phyloP scores from a whole-genome alignment of 2,329 filamentous ascomycete genomes.

The Monilinia fructigena region DNA sequence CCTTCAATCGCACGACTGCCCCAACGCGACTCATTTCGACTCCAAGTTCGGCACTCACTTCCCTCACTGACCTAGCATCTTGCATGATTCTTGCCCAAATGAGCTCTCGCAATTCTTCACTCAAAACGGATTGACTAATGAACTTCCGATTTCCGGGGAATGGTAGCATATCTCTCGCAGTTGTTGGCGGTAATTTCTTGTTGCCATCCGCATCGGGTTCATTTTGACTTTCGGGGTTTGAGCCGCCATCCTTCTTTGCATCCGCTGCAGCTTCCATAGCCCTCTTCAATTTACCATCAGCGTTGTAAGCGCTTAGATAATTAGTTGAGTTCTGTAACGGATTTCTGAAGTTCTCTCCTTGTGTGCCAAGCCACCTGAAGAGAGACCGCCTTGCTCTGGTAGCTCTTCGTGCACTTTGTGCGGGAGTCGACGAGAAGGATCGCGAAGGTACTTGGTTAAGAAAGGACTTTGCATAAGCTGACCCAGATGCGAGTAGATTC shows the following conservation, averaged over 20 bases:
- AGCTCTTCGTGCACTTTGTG: constrained; percentile 29
- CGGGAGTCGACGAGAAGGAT: constrained; percentile 39
- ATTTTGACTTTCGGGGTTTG: constrained; percentile 14
- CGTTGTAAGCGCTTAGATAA: constrained; percentile 38
- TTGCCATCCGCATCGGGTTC: constrained; percentile 20
- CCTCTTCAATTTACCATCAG: constrained; percentile 36
- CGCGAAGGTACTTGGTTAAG: constrained; percentile 31
- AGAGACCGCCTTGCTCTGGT: constrained; percentile 37
- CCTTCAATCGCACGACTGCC: constrained; percentile 67
- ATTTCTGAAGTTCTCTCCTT: constrained; percentile 35
- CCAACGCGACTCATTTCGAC: constrained; percentile 69
- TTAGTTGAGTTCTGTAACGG: constrained; percentile 38
- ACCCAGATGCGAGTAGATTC: constrained; percentile 27
- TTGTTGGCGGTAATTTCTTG: constrained; percentile 31
- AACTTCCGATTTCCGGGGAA: constrained; percentile 64
- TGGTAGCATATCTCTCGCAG: constrained; percentile 42
- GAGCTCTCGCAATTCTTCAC: constrained; percentile 61
- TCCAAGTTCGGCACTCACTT: constrained; percentile 61
- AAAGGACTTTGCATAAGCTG: constrained; percentile 32
- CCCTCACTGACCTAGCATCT: constrained; percentile 56
- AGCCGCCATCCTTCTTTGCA: constrained; percentile 8
- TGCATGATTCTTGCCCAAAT: constrained; percentile 60
- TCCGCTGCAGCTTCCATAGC: constrained; percentile 24
- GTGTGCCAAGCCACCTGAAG: constrained; percentile 37
- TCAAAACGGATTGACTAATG: constrained; percentile 60